These are phyloP conservation scores for Microdochium trichocladiopsis DNA, from an alignment of 2,329 filamentous ascomycete species.

Conservation along the genomic window DNA sequence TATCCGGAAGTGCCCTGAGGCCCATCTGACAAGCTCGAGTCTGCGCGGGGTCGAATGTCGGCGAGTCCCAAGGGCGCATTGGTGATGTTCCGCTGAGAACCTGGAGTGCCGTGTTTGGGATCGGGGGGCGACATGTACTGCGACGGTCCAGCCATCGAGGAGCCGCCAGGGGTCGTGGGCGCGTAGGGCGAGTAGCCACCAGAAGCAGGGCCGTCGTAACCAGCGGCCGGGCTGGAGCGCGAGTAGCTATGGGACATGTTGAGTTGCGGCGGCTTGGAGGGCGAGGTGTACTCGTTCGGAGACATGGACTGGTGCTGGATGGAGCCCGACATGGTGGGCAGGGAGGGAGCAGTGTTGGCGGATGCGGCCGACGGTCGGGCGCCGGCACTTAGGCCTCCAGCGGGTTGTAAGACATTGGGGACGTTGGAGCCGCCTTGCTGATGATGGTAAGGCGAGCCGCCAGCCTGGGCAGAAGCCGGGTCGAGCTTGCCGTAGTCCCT, in stretches of 20 bases:
- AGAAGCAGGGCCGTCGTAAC: slow-evolving; percentile 46
- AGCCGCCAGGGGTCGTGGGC: slow-evolving; percentile 57
- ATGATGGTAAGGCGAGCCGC: slow-evolving; percentile 27
- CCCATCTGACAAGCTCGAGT: slow-evolving; percentile 72
- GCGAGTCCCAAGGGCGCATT: slow-evolving; percentile 87
- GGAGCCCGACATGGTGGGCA: slow-evolving; percentile 38
- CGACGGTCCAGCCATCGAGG: slow-evolving; percentile 34
- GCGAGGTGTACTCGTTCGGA: slow-evolving; percentile 31
- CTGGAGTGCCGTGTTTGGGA: slow-evolving; percentile 47
- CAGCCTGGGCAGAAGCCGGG: not conserved
- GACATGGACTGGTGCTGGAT: slow-evolving; percentile 21
- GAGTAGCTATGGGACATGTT: slow-evolving; percentile 70
- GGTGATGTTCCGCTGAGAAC: slow-evolving; percentile 56
- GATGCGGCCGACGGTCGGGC: slow-evolving; percentile 28
- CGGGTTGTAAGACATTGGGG: slow-evolving; percentile 51
- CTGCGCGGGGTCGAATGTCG: slow-evolving; percentile 82
- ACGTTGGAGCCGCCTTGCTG: slow-evolving; percentile 35
- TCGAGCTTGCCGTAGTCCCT: slow-evolving; percentile 46
- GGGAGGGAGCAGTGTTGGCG: slow-evolving; percentile 35
- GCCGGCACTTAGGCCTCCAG: slow-evolving; percentile 31
- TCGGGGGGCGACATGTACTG: slow-evolving; percentile 59
- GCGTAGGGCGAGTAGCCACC: slow-evolving; percentile 48
- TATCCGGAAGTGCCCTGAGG: slow-evolving; percentile 55
- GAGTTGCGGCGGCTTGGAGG: slow-evolving; percentile 59
- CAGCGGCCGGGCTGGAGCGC: slow-evolving; percentile 72